These are phyloP conservation scores for Hydnomerulius pinastri DNA, from an alignment of 768 basidiomycete genomes.

Conservation along the genomic window DNA sequence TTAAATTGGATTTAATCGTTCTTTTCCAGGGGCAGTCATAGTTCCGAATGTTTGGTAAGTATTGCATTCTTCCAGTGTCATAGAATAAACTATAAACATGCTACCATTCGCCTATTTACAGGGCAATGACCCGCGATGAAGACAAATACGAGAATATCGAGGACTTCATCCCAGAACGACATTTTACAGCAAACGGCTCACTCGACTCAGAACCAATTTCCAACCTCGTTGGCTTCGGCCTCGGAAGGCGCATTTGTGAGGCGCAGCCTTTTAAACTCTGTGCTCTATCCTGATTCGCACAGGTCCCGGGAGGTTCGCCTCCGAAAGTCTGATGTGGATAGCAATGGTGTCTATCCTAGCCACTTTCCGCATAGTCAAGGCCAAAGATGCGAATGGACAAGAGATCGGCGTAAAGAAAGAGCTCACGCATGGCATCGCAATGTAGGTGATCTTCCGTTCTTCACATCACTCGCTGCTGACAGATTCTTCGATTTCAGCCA, in stretches of 20 bases:
- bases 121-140: conserved; percentile 28
- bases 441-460: conserved; percentile 12
- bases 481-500: conserved; percentile 8
- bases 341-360: conserved; percentile 26
- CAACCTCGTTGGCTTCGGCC: too few relatives aligned
- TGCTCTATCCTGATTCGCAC: background rate
- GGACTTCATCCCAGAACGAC: conserved; percentile 28
- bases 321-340: conserved; percentile 24
- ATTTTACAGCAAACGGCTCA: conserved; percentile 15
- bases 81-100: background rate
- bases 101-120: background rate
- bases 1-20: too few relatives aligned
- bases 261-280: conserved; percentile 18
- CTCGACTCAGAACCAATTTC: conserved; percentile 22
- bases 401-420: conserved; percentile 23
- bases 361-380: conserved; percentile 21
- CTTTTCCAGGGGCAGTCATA: conserved; percentile 30
- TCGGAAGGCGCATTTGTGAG: conserved; percentile 25
- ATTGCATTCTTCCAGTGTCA: too few relatives aligned
- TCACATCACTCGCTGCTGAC: background rate
- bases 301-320: conserved; percentile 25
- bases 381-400: conserved; percentile 20
- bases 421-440: conserved; percentile 23
- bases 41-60: conserved; percentile 38
- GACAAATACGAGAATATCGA: conserved; percentile 15